Evolutionary conservation across 768 basidiomycete genomes (phyloP).

Genomic region (Tephrocybe sp.): DNA sequence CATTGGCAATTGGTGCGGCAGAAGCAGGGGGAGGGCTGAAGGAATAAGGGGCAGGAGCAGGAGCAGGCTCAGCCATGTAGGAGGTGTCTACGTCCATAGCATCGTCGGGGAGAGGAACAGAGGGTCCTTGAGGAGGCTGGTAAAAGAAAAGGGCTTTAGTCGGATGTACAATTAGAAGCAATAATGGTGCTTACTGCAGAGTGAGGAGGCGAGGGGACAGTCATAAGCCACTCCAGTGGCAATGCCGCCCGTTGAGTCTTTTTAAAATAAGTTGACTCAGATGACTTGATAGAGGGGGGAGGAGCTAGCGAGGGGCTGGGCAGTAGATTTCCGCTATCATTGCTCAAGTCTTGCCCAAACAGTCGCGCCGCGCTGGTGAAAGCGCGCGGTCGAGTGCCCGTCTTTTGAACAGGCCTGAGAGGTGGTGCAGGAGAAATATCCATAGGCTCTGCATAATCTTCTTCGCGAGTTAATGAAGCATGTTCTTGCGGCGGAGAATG

Average conservation of each 20-base stretch:
- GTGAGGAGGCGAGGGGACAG: constrained; percentile 22
- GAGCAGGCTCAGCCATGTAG: constrained; percentile 35
- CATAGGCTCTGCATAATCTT: constrained; percentile 64
- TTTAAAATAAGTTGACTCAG: constrained; percentile 46
- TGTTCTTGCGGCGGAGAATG: constrained; percentile 63
- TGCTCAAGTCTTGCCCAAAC: constrained; percentile 77
- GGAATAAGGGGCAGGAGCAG: constrained; percentile 24
- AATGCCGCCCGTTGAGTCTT: constrained; percentile 61
- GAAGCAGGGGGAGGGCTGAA: constrained; percentile 43
- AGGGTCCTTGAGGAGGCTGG: constrained; percentile 40
- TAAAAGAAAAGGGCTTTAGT: constrained; percentile 13
- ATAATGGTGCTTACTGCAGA: constrained; percentile 24
- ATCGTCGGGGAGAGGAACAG: constrained; percentile 56
- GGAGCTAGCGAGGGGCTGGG: constrained; percentile 32
- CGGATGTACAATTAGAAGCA: neutral
- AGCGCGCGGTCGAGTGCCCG: constrained; percentile 55
- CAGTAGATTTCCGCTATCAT: constrained; percentile 31
- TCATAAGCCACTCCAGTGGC: constrained; percentile 60
- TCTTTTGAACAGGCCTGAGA: constrained; percentile 26
- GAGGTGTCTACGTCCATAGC: constrained; percentile 83
- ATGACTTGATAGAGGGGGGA: constrained; percentile 30
- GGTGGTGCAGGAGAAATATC: constrained; percentile 75
- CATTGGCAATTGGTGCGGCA: constrained; percentile 50
- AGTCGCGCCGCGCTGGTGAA: constrained; percentile 65
- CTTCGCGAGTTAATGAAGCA: constrained; percentile 45